Evolutionary conservation across 2,329 filamentous ascomycete species (phyloP).

Genomic region (Trichophyton mentagrophytes): DNA sequence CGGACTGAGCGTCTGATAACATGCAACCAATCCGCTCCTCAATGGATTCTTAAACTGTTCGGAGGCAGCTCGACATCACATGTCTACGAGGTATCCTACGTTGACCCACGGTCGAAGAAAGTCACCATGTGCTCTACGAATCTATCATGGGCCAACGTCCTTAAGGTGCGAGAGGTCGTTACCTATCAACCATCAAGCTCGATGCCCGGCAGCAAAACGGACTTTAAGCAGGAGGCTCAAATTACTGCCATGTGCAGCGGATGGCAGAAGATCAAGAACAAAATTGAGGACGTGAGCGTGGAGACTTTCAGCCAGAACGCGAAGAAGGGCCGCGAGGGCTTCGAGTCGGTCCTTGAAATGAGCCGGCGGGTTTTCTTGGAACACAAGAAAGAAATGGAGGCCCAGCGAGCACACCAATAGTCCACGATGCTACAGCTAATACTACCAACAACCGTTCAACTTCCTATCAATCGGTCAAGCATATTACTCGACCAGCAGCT

Average conservation of each 20-base stretch:
- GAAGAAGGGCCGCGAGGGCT: constrained; percentile 77
- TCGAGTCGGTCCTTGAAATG: constrained; percentile 89
- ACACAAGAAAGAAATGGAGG: constrained; percentile 55
- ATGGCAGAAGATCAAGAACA: constrained; percentile 94
- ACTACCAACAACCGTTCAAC: not conserved
- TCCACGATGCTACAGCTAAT: not conserved
- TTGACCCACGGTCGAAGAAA: constrained; percentile 68
- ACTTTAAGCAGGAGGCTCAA: constrained; percentile 78
- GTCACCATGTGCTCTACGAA: constrained; percentile 97
- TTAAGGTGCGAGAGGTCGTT: constrained; percentile 88
- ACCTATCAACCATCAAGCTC: constrained; percentile 55
- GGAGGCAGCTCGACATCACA: constrained; percentile 70
- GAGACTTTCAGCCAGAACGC: constrained; percentile 88
- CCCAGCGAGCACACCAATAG: constrained; percentile 14
- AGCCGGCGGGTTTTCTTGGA: constrained; percentile 82
- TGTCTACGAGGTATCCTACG: constrained; percentile 92
- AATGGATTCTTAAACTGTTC: constrained; percentile 58
- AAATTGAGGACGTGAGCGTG: constrained; percentile 84
- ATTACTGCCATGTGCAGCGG: constrained; percentile 91
- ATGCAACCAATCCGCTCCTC: constrained; percentile 36
- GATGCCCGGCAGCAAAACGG: constrained; percentile 47
- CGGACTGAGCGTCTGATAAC: constrained; percentile 56
- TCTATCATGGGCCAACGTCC: constrained; percentile 79
- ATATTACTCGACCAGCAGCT: not conserved
- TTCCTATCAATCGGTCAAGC: not conserved